Evolutionary conservation across 2,329 filamentous ascomycete species (phyloP), one percentile per base, ranked within the genome.

Genomic region (Penicillium palitans): DNA sequence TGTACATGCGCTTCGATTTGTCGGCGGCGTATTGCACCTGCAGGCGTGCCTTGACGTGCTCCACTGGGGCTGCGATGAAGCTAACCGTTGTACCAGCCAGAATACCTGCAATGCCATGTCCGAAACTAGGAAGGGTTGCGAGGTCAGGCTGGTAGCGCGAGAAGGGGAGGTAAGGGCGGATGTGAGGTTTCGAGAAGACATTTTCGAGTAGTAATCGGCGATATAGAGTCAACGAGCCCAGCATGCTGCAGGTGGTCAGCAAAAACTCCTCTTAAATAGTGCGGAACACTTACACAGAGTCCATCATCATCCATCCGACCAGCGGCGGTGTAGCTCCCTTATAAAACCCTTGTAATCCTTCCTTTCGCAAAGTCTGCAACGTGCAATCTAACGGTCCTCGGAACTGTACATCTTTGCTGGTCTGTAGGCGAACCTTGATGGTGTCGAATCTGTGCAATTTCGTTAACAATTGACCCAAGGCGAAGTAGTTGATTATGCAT

Each of bases 291-390:
- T 74, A 83, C 79, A 89, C 74, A 55, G 83, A 87, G 79, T 99
- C 95, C 93, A 98, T 98, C 70, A 96, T 91, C 90, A 98, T 96
- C 95, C 95, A 98, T 68, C 95, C 95, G 52, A 97, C 86, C 49
- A 98, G 81, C 52, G 95, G 95, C 56, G 93, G 93, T 29, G 90
- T 91, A 12, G 92, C 92, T 68, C 93, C 93, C 79, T 98, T 99
- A 83, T 98, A 99, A 42, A 99, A 81, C 3, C 91, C 95, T 51
- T 83, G 78, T 47, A 96, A 78, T 48, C 93, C 93, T 76, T 99
- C 95, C 72, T 92, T 89, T 60, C 89, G 86, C 29, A 98, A 65
- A 10, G 95, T 99, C 74, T 93, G 88, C 56, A 90, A 75, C 10
- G 96, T 79, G 72, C 95, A 98, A 74, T 96, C 88, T 33, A 96